These are phyloP conservation scores for Claviceps digitariae DNA, from an alignment of 2,329 filamentous ascomycete genomes.

Conservation along the genomic window DNA sequence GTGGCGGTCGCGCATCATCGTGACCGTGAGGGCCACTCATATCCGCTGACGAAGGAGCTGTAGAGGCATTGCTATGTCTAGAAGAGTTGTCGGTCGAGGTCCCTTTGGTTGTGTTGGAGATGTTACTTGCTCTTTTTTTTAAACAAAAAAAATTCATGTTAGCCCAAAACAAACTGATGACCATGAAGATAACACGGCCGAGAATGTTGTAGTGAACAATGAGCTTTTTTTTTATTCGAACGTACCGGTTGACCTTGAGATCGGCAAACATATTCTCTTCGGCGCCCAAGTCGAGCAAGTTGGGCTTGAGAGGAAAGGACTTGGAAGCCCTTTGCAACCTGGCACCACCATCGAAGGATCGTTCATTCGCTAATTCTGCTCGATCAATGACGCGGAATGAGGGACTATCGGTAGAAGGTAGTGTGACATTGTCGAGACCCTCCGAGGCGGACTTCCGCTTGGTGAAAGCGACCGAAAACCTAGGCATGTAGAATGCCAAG, in stretches of 20 bases:
- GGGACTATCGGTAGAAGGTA: conserved; percentile 28
- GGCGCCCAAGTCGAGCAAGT: conserved; percentile 26
- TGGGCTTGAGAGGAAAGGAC: conserved; percentile 24
- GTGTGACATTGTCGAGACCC: conserved; percentile 36
- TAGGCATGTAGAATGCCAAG: conserved; percentile 41
- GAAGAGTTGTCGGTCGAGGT: conserved; percentile 47
- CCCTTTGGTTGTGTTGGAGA: conserved; percentile 48
- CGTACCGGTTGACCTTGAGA: conserved; percentile 41
- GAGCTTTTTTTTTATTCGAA: conserved; percentile 9
- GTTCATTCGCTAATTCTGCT: conserved; percentile 28
- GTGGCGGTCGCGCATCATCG: conserved; percentile 15
- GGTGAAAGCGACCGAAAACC: conserved; percentile 44
- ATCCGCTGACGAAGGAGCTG: conserved; percentile 43
- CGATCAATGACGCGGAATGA: conserved; percentile 48
- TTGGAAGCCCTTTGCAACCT: conserved; percentile 26
- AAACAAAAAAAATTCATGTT: too few species aligned
- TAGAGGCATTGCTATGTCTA: conserved; percentile 49
- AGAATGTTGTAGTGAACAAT: not conserved
- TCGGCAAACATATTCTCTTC: conserved; percentile 48
- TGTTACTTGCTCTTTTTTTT: conserved; percentile 38
- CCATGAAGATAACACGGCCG: not conserved
- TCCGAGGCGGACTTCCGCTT: conserved; percentile 47
- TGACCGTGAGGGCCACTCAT: conserved; percentile 13
- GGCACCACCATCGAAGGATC: conserved; percentile 37
- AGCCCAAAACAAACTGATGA: conserved; percentile 13